Evolutionary conservation across 768 basidiomycete genomes (phyloP).

Genomic region (Sarcodon sp.): DNA sequence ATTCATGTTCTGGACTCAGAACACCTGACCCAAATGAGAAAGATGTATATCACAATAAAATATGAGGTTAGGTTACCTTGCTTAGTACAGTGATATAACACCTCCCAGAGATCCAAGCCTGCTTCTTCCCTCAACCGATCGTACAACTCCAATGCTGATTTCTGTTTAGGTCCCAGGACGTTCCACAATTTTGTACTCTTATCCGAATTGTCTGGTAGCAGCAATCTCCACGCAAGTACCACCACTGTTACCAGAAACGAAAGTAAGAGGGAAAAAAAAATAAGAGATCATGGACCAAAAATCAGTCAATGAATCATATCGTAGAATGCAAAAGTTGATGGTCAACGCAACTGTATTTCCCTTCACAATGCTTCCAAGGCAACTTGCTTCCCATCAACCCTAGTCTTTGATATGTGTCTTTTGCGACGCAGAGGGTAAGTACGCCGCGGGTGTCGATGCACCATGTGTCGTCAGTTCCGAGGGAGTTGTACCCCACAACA

Average conservation of each 20-base stretch:
- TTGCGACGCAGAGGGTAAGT: conserved; percentile 41
- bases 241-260: conserved; percentile 26
- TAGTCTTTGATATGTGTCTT: conserved; percentile 45
- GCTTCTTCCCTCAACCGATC: conserved; percentile 26
- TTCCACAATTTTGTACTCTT: conserved; percentile 2
- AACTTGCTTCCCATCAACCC: conserved; percentile 45
- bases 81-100: conserved; percentile 22
- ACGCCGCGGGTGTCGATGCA: conserved; percentile 53
- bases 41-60: neutral
- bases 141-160: conserved; percentile 32
- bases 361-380: conserved; percentile 28
- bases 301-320: neutral
- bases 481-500: conserved; percentile 7
- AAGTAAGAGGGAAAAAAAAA: neutral
- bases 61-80: conserved; percentile 11
- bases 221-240: conserved; percentile 16
- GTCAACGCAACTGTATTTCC: conserved; percentile 32
- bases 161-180: conserved; percentile 22
- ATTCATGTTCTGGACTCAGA: neutral
- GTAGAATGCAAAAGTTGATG: conserved; percentile 1
- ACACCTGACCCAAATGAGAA: neutral
- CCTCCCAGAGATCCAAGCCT: conserved; percentile 28
- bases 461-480: conserved; percentile 43
- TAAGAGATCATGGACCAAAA: neutral
- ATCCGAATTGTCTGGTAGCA: conserved; percentile 15